phyloP scores from a whole-genome alignment of 2,329 filamentous ascomycete species.

The Penicillium sp. region DNA sequence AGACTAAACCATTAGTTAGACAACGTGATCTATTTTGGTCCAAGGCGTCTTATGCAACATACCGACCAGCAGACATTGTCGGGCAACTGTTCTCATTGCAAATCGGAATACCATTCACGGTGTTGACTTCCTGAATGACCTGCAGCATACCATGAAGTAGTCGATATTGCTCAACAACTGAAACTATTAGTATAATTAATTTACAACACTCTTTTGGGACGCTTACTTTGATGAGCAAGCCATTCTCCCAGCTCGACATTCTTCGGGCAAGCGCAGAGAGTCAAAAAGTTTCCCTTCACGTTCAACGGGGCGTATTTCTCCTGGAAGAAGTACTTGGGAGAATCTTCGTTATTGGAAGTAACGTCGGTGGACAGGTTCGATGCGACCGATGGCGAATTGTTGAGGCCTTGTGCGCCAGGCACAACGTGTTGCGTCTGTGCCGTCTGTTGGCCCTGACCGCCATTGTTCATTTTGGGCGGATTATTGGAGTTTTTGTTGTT shows the following conservation, averaged over 20 bases:
- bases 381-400: conserved; percentile 38
- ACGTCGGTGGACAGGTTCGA: conserved; percentile 35
- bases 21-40: background rate
- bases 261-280: conserved; percentile 84
- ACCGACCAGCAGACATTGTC: conserved; percentile 92
- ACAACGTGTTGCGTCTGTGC: conserved; percentile 22
- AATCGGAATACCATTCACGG: conserved; percentile 67
- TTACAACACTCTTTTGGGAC: conserved; percentile 10
- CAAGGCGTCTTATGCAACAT: conserved; percentile 41
- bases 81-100: conserved; percentile 83
- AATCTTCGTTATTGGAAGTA: conserved; percentile 35
- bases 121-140: conserved; percentile 81
- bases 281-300: conserved; percentile 97
- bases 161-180: conserved; percentile 89
- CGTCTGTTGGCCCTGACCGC: conserved; percentile 28
- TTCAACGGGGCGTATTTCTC: conserved; percentile 69
- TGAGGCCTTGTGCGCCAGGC: conserved; percentile 19
- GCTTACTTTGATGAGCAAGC: conserved; percentile 86
- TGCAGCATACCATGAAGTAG: conserved; percentile 85
- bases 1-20: conserved; percentile 53
- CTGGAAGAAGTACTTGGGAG: conserved; percentile 49
- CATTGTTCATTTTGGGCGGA: conserved; percentile 37
- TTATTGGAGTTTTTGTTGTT: conserved; percentile 43
- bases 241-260: conserved; percentile 93
- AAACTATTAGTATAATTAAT: conserved; percentile 11